phyloP scores from a whole-genome alignment of 345 rosid genomes.

The Populus pruinosa region DNA sequence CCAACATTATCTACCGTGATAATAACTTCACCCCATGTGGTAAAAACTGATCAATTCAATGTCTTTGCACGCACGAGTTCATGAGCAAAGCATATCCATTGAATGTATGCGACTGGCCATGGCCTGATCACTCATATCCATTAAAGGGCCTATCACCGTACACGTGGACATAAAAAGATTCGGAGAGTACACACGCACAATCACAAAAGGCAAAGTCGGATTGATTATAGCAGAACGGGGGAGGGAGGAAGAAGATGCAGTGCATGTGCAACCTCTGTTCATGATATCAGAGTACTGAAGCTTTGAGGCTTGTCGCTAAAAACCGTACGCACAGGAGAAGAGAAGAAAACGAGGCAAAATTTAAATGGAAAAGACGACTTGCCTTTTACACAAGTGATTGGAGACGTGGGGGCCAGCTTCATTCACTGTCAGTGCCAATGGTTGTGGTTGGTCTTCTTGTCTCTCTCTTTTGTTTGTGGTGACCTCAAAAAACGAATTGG shows the following conservation, averaged over 20 bases:
- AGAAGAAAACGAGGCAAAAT: background rate
- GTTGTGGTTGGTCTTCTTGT: background rate
- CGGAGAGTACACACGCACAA: slow-evolving; percentile 24
- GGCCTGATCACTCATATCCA: background rate
- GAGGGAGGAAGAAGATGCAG: background rate
- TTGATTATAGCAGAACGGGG: background rate
- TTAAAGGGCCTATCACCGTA: slow-evolving; percentile 11
- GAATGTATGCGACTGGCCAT: too few species aligned
- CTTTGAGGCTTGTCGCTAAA: slow-evolving; percentile 22
- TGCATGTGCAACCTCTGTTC: background rate
- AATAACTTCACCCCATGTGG: too few species aligned
- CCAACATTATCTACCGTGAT: too few species aligned
- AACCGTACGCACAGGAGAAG: background rate
- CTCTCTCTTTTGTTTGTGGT: background rate
- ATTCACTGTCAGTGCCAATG: background rate
- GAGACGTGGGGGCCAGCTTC: background rate
- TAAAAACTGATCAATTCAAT: too few species aligned
- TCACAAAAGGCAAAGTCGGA: slow-evolving; percentile 14
- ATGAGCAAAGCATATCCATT: too few species aligned
- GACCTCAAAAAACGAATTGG: too few species aligned
- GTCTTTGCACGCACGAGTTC: too few species aligned
- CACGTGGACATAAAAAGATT: slow-evolving; percentile 17
- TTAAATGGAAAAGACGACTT: slow-evolving; percentile 10
- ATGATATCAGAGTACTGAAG: slow-evolving; percentile 4
- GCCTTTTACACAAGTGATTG: slow-evolving; percentile 13